Evolutionary conservation across 78 protist species (phyloP), one percentile per base, ranked within the genome.

Genomic region (Cavenderia fasciculata): DNA sequence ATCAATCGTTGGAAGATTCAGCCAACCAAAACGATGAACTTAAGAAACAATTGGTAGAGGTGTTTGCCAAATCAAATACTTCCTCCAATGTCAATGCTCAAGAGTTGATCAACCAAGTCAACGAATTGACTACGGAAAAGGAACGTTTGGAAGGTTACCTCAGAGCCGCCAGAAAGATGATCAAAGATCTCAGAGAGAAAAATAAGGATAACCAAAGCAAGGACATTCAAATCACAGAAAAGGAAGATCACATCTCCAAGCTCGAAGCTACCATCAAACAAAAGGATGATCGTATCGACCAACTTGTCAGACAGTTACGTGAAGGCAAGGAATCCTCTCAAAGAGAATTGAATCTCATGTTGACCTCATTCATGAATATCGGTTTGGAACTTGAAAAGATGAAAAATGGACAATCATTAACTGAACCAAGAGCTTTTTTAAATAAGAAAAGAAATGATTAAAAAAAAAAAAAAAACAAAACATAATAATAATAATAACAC

Each of bases 131-230:
- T 10, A 14, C 27, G 0, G 90, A 68, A 44, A 68, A 65, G 52
- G 90, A 82, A 1, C 57, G 46, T 25, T 31, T 82, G 8, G 74
- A 82, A 47, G 90, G 78, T 68, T 72, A 72, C 44, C 40, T 82
- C 8, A 82, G 90, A 68, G 90, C 90, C 2, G 77, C 90, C 21
- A 70, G 74, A 57, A 63, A 82, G 57, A 82, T 82, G 25, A 82
- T 82, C 23, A 82, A 82, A 57, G 61, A 49, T 27, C 71, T 65
- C 8, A 43, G 90, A 46, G 90, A 82, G 33, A 82, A 82, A 46
- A 27, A 46, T 16, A 82, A 68, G 57, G 47, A 43, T 21, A 16
- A 14, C 31, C 36, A 61, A 31, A 16, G 25, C 5, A 59, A 56
- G 25, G 90, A 82, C 21, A 25, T 41, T 27, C 61, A 56, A 54